Base-by-base conservation (phyloP, 495 filamentous ascomycete species). In the Aspergillus nidulans region DNA sequence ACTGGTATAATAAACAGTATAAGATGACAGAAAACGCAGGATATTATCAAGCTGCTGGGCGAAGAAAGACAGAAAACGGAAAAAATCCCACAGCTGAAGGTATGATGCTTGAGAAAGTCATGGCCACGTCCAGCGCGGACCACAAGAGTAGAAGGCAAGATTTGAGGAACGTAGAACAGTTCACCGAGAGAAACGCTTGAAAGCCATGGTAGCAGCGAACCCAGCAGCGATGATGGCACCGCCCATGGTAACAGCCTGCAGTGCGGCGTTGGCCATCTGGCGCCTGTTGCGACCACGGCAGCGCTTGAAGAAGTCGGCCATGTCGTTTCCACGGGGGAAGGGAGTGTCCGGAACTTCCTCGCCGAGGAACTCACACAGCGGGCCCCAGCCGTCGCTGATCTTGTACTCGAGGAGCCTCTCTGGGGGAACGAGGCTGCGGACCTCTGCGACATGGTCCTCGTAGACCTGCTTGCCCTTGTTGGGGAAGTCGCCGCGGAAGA, bases 351-450 rank as follows among this genome's bases (percentile, higher is more conserved):
- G 86, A 7, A 83, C 67, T 6, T 76, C 71, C 49, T 81, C 76
- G 34, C 80, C 84, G 0, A 88, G 75, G 69, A 88, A 88, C 51
- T 83, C 73, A 70, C 84, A 87, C 16, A 89, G 73, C 9, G 84
- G 85, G 23, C 64, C 81, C 85, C 85, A 88, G 50, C 86, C 86
- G 41, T 85, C 77, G 43, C 77, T 75, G 57, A 87, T 79, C 60
- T 77, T 75, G 70, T 83, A 87, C 58, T 88, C 84, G 39, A 88
- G 76, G 42, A 87, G 69, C 61, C 70, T 69, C 58, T 77, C 73
- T 1, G 69, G 58, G 32, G 74, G 73, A 24, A 77, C 73, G 52
- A 77, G 32, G 64, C 66, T 70, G 59, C 75, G 75, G 47, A 77
- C 71, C 52, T 76, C 64, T 6, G 61, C 73, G 18, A 77, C 70